Evolutionary conservation across 2,329 filamentous ascomycete genomes (phyloP), one percentile per base, ranked within the genome.

Genomic region (Cordyceps cicadae): DNA sequence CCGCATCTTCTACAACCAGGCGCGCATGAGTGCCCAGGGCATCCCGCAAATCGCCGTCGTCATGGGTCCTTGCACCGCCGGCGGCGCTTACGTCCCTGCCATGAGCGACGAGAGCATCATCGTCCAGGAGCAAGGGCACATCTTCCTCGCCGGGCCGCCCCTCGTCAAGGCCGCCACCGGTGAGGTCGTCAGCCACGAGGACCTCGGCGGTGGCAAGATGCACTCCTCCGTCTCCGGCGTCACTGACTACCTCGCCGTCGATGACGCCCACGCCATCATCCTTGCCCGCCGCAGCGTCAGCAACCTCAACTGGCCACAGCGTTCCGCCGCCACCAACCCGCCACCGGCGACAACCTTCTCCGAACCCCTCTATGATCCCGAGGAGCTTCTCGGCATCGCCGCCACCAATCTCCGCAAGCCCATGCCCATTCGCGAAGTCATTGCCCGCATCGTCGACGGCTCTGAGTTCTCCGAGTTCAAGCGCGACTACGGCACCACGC

Each of bases 91-190:
- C 72, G 92, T 97, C 12, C 93, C 93, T 12, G 91, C 90, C 68
- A 97, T 99, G 93, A 93, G 89, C 63, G 94, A 97, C 72, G 94
- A 97, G 80, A 92, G 86, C 71, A 97, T 99, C 74, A 97, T 99
- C 65, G 94, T 97, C 45, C 86, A 91, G 70, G 88, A 92, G 57
- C 92, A 97, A 73, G 93, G 93, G n/a, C 92, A 96, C 66, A 96
- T 99, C 71, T 99, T 97, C 79, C 84, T 99, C 2, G 93, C 93
- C 0, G 94, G 93, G 0, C 93, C 93, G 19, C 93, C 94, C 0
- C 81, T 99, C 1, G 94, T 99, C 64, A 96, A 97, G 76, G 94
- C 94, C 9, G 93, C 93, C 12, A 99, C 94, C 0, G 94, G 93
- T 14, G 93, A 99, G 75, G 87, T 90, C 34, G 92, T 97, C 60